Conservation (phyloP, 805 yeast genomes). For the Yarrowia porcina region DNA sequence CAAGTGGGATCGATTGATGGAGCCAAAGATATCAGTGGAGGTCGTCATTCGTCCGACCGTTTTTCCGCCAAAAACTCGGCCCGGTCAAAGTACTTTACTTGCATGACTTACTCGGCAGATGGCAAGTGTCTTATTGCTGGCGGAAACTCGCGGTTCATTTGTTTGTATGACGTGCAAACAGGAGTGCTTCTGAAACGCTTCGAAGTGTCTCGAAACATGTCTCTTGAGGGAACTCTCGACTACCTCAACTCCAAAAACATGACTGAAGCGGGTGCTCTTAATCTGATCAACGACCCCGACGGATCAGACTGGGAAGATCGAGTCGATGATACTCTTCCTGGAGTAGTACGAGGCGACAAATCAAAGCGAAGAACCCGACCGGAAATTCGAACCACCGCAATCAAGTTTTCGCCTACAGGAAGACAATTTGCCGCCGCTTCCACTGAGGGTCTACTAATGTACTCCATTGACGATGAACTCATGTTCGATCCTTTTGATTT, state of each 20-base stretch:
- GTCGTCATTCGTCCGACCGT: constrained; percentile 78
- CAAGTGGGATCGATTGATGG: constrained; percentile 85
- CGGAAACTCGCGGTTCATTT: constrained; percentile 86
- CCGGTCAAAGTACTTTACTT: constrained; percentile 78
- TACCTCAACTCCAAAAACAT: constrained; percentile 73
- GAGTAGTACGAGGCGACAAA: constrained; percentile 79
- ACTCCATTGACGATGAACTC: constrained; percentile 68
- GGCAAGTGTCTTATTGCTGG: constrained; percentile 87
- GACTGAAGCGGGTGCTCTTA: constrained; percentile 86
- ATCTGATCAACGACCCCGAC: constrained; percentile 76
- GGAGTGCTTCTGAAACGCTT: constrained; percentile 82
- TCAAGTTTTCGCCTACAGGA: constrained; percentile 86
- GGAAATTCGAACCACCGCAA: constrained; percentile 73
- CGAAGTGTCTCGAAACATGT: constrained; percentile 84
- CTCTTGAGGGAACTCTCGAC: constrained; percentile 80
- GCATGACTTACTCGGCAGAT: constrained; percentile 82
- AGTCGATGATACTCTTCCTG: constrained; percentile 73
- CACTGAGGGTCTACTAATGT: constrained; percentile 86
- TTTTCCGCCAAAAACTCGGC: constrained; percentile 77
- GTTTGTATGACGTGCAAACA: constrained; percentile 84
- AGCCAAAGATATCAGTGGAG: constrained; percentile 78
- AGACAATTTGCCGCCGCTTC: constrained; percentile 90
- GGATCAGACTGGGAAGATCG: constrained; percentile 81
- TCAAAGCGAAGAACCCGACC: constrained; percentile 74
- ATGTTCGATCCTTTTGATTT: constrained; percentile 93